These are phyloP conservation scores for Lepidium sativum DNA, from an alignment of 345 rosid species.

Conservation along the genomic window DNA sequence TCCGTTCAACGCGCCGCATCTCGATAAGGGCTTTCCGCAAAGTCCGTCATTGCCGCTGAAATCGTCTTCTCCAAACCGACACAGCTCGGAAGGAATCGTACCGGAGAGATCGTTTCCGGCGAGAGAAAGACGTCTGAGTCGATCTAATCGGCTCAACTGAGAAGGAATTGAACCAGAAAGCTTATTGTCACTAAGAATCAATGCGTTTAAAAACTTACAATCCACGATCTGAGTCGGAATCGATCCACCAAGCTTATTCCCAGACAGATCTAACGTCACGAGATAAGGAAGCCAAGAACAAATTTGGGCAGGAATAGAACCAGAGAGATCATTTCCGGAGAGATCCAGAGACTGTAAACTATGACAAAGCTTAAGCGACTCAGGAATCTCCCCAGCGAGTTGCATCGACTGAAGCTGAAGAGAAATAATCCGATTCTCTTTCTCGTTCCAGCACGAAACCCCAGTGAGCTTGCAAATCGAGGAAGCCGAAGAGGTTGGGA, in stretches of 20 bases:
- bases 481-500: conserved; percentile 39
- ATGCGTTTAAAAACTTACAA: conserved; percentile 45
- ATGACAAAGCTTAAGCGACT: conserved; percentile 46
- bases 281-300: conserved; percentile 53
- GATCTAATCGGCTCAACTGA: conserved; percentile 37
- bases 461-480: conserved; percentile 65
- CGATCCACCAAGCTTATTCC: conserved; percentile 38
- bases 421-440: conserved; percentile 50
- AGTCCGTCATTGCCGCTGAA: conserved; percentile 37
- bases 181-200: conserved; percentile 33
- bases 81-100: conserved; percentile 39
- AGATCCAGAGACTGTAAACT: conserved; percentile 46
- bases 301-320: conserved; percentile 47
- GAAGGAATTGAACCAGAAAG: conserved; percentile 50
- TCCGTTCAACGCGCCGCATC: conserved; percentile 47
- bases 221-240: conserved; percentile 42
- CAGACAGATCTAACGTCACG: conserved; percentile 50
- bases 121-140: conserved; percentile 40
- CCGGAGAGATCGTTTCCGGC: conserved; percentile 44
- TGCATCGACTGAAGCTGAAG: conserved; percentile 53
- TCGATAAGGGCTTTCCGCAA: conserved; percentile 45
- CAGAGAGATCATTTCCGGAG: conserved; percentile 44
- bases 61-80: conserved; percentile 23
- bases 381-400: conserved; percentile 56
- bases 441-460: conserved; percentile 81